Evolutionary conservation across 2,329 filamentous ascomycete species (phyloP).

Genomic region (Fusarium sp.): DNA sequence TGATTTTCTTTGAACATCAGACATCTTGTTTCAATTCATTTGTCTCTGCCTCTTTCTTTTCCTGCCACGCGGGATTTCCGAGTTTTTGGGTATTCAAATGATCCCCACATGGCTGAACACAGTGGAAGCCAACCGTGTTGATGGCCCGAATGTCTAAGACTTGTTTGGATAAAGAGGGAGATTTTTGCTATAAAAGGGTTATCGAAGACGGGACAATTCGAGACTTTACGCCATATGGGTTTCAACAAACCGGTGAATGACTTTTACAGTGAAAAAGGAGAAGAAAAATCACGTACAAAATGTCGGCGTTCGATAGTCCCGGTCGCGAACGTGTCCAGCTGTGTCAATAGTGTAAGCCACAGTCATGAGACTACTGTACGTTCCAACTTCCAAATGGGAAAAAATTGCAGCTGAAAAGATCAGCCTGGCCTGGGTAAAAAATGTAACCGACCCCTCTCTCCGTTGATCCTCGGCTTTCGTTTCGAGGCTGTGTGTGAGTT

Average conservation of each 20-base stretch:
- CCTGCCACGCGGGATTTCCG: background rate
- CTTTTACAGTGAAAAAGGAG: background rate
- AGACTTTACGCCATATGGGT: background rate
- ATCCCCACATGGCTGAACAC: background rate
- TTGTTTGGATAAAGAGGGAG: background rate
- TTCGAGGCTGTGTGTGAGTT: background rate
- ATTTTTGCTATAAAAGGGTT: background rate
- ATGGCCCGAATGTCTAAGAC: background rate
- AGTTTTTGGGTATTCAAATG: background rate
- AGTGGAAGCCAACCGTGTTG: background rate
- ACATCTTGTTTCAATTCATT: background rate
- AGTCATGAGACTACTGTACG: background rate
- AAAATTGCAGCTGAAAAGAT: background rate
- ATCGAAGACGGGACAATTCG: background rate
- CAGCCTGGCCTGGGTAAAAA: background rate
- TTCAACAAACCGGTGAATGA: background rate
- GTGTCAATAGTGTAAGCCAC: background rate
- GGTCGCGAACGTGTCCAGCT: background rate
- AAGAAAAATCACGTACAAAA: background rate
- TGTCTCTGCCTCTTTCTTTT: background rate
- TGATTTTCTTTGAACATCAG: background rate
- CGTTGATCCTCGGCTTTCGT: background rate
- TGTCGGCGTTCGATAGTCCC: background rate
- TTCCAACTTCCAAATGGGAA: background rate
- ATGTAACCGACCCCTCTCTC: background rate